These are phyloP conservation scores for Parafenestella ontariensis DNA, from an alignment of 2,329 filamentous ascomycete species.

Conservation along the genomic window DNA sequence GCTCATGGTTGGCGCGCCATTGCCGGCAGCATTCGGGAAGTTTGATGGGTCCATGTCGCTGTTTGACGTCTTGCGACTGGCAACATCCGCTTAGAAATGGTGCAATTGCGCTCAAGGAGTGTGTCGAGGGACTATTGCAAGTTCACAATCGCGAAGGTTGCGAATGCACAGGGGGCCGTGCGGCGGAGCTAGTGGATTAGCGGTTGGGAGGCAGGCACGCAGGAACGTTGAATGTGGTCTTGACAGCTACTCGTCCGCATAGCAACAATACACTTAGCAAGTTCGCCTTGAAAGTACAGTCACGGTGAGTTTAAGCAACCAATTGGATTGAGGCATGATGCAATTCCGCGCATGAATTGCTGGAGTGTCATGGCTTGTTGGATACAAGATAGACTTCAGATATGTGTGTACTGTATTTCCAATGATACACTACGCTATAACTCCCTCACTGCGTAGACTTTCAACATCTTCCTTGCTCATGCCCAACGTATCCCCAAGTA, in stretches of 20 bases:
- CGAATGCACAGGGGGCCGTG: background rate
- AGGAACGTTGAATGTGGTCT: too few relatives aligned
- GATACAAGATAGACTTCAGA: too few relatives aligned
- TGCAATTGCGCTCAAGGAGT: conserved; percentile 4
- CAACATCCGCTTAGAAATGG: conserved; percentile 10
- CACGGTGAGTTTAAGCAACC: too few relatives aligned
- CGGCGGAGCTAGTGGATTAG: background rate
- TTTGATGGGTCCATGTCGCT: conserved; percentile 28
- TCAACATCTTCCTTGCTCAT: conserved; percentile 43
- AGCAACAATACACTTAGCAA: too few relatives aligned
- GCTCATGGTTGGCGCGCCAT: conserved; percentile 24
- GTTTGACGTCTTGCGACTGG: conserved; percentile 18
- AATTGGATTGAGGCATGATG: too few relatives aligned
- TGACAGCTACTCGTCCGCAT: too few relatives aligned
- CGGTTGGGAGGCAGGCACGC: background rate
- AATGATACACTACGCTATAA: conserved; percentile 37
- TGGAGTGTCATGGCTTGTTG: too few relatives aligned
- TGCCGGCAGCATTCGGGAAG: conserved; percentile 16
- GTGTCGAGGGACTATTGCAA: background rate
- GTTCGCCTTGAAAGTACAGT: too few relatives aligned
- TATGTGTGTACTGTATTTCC: background rate
- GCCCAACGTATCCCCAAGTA: conserved; percentile 39
- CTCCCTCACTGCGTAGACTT: conserved; percentile 41
- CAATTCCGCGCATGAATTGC: too few relatives aligned
- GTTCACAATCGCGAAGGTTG: background rate